phyloP scores from a whole-genome alignment of 441 rosid genomes.

The Erodium moschatum region DNA sequence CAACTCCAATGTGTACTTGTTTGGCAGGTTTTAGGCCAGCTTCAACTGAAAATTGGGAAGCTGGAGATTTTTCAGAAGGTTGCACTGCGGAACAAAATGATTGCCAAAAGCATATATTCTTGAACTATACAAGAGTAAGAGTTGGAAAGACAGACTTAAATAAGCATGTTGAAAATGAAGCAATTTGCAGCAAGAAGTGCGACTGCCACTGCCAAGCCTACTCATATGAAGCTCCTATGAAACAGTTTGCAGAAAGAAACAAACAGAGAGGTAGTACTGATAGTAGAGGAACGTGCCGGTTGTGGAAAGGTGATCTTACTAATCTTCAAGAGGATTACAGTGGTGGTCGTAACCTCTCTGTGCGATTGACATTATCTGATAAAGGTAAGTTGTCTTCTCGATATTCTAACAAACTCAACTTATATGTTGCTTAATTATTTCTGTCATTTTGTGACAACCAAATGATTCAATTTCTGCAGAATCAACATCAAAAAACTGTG shows the following conservation, averaged over 20 bases:
- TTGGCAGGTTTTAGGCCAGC: constrained; percentile 45
- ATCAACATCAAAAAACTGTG: constrained; percentile 34
- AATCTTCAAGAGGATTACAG: constrained; percentile 39
- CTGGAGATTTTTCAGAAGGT: constrained; percentile 40
- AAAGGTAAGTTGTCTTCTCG: too few species aligned
- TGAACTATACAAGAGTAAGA: constrained; percentile 39
- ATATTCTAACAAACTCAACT: too few species aligned
- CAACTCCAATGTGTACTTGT: constrained; percentile 40
- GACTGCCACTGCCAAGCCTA: constrained; percentile 47
- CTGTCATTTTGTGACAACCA: too few species aligned
- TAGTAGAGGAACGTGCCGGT: constrained; percentile 38
- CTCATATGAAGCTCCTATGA: too few species aligned
- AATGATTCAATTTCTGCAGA: constrained; percentile 41
- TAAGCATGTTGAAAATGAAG: too few species aligned
- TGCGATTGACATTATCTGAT: too few species aligned
- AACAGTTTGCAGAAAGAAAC: too few species aligned
- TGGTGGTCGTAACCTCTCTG: constrained; percentile 30
- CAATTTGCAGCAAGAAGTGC: constrained; percentile 44
- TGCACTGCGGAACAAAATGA: constrained; percentile 32
- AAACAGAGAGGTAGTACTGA: too few species aligned
- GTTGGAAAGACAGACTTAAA: too few species aligned
- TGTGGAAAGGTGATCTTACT: constrained; percentile 39
- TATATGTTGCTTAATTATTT: too few species aligned
- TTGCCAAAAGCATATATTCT: constrained; percentile 33
- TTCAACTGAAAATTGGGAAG: constrained; percentile 30